Percentiles rank a stretch among this genome's conserved stretches.
These are phyloP conservation scores for Geranomyces michiganensis DNA, from an alignment of 192 early-diverging fungal genomes.

Conservation along the genomic window DNA sequence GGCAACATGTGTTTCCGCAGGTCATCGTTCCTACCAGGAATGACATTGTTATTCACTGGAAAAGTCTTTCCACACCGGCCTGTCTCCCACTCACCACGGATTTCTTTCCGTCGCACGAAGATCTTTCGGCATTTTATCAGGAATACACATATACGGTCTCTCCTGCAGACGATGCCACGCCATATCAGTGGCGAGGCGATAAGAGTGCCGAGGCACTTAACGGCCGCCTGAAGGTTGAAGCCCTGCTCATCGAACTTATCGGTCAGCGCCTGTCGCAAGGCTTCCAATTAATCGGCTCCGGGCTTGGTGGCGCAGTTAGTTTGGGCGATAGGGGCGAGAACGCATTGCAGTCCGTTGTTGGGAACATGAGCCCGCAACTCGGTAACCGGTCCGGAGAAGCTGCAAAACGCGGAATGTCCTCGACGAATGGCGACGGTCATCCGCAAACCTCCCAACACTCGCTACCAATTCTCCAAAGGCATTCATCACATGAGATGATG, in stretches of 20 bases:
- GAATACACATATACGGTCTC: conserved; percentile 77
- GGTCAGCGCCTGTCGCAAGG: conserved; percentile 89
- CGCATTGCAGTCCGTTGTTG: neutral
- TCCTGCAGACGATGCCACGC: conserved; percentile 38
- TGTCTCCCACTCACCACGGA: conserved; percentile 92
- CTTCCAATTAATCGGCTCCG: conserved; percentile 78
- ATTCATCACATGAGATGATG: conserved; percentile 6
- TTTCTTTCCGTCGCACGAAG: conserved; percentile 72
- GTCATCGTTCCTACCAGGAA: conserved; percentile 45
- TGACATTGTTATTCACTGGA: conserved; percentile 77
- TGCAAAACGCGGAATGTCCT: neutral
- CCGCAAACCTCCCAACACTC: neutral
- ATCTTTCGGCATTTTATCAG: conserved; percentile 68
- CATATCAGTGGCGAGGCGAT: conserved; percentile 33
- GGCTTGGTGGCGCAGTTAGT: conserved; percentile 4
- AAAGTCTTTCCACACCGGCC: conserved; percentile 88
- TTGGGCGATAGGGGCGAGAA: neutral
- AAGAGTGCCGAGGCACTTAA: neutral
- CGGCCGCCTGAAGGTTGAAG: conserved; percentile 38
- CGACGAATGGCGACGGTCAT: neutral
- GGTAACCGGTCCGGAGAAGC: neutral
- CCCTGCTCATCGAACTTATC: conserved; percentile 80
- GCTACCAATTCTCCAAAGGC: neutral
- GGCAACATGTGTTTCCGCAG: conserved; percentile 87
- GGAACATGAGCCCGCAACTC: conserved; percentile 6